A percentile compares a stretch with the other conserved stretches of the same genome.
Conservation (phyloP, 129 eudicot genomes). For the Kitagawia praeruptora region DNA sequence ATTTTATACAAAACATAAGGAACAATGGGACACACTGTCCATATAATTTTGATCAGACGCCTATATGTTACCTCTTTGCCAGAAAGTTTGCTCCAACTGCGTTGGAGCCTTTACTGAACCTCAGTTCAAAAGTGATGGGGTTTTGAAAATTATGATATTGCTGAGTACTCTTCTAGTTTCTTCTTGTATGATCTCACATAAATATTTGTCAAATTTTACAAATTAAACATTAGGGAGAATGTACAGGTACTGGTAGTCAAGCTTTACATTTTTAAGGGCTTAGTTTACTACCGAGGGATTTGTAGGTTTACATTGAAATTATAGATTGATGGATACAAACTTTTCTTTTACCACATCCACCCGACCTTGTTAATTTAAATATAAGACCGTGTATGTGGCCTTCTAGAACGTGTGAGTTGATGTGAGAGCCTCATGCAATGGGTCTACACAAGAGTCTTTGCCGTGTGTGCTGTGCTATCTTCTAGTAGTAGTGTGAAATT, state of each 20-base stretch:
- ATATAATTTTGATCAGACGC: constrained; percentile 38
- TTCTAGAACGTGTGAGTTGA: too few species aligned
- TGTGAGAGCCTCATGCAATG: too few species aligned
- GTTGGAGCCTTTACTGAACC: constrained; percentile 49
- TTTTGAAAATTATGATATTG: constrained; percentile 27
- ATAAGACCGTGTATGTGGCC: too few species aligned
- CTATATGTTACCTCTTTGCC: constrained; percentile 63
- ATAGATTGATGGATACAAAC: not conserved
- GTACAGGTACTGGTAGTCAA: not conserved
- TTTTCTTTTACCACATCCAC: not conserved
- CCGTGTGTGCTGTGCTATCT: too few species aligned
- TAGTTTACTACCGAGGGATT: not conserved
- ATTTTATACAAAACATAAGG: constrained; percentile 44
- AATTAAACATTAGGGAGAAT: not conserved
- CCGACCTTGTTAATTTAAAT: not conserved
- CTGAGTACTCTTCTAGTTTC: not conserved
- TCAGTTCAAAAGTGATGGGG: constrained; percentile 37
- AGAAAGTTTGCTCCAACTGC: constrained; percentile 59
- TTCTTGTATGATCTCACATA: not conserved
- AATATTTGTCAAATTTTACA: not conserved
- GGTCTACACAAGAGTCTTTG: too few species aligned
- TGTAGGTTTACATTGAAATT: not conserved
- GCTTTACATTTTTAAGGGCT: not conserved
- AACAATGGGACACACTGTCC: constrained; percentile 49
- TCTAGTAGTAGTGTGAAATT: too few species aligned